Percentiles rank a stretch among this genome's conserved stretches.
Evolutionary conservation across 192 early-diverging fungal genomes (phyloP).

Genomic region (Mortierella antarctica): DNA sequence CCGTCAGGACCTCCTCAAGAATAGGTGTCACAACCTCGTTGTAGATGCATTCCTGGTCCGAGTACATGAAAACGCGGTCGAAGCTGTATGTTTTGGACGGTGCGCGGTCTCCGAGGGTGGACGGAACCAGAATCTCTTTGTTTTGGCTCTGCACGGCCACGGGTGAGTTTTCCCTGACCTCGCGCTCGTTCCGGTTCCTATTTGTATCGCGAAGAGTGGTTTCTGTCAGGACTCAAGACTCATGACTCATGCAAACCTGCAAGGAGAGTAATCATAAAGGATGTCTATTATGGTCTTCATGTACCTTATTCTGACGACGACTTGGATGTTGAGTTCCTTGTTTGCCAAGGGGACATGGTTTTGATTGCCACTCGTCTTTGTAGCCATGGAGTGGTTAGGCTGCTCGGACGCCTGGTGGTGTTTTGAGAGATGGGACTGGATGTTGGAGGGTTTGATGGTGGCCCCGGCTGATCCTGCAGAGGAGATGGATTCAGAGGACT

Average conservation of each 20-base stretch:
- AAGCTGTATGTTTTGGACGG: slow-evolving; percentile 82
- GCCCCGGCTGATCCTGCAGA: slow-evolving; percentile 12
- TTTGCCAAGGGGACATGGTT: slow-evolving; percentile 1
- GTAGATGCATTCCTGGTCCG: slow-evolving; percentile 85
- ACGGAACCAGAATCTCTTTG: slow-evolving; percentile 72
- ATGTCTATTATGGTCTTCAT: background rate
- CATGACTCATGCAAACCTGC: background rate
- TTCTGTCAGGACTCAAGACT: background rate
- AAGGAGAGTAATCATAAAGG: background rate
- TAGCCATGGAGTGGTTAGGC: background rate
- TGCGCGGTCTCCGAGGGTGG: slow-evolving; percentile 61
- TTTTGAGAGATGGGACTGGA: background rate
- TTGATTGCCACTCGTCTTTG: background rate
- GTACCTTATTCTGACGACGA: slow-evolving; percentile 82
- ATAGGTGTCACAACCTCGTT: slow-evolving; percentile 83
- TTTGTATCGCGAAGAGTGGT: background rate
- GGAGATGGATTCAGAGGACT: slow-evolving; percentile 36
- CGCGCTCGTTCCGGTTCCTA: slow-evolving; percentile 66
- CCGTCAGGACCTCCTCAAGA: slow-evolving; percentile 74
- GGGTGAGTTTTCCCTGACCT: slow-evolving; percentile 75
- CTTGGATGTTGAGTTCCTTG: slow-evolving; percentile 86
- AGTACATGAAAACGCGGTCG: slow-evolving; percentile 89
- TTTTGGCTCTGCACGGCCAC: slow-evolving; percentile 66
- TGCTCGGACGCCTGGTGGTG: background rate
- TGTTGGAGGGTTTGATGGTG: background rate